Evolutionary conservation across 306 rosid genomes (phyloP).

Genomic region (Corylus avellana): DNA sequence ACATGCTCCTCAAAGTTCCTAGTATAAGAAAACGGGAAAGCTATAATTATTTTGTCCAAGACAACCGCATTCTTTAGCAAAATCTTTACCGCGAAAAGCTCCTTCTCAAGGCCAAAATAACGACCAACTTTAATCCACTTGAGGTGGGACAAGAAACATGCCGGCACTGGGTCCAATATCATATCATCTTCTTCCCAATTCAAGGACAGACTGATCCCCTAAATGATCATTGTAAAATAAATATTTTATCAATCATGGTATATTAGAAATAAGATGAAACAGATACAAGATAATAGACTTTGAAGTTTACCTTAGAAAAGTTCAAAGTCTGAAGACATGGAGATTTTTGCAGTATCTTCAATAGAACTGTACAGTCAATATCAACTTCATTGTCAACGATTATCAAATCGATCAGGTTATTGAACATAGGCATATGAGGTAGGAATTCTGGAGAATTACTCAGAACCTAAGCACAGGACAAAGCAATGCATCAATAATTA

Average conservation of each 20-base stretch:
- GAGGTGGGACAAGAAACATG: neutral
- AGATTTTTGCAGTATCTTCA: neutral
- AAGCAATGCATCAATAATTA: no score
- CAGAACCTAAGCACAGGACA: neutral
- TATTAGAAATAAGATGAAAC: neutral
- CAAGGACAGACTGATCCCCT: neutral
- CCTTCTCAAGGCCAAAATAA: neutral
- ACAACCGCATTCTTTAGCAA: neutral
- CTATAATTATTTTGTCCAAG: neutral
- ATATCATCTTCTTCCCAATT: neutral
- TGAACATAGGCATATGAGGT: neutral
- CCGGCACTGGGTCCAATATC: neutral
- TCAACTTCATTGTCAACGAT: neutral
- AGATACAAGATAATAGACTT: no score
- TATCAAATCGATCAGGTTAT: neutral
- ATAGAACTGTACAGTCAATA: neutral
- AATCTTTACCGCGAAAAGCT: no score
- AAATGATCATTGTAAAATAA: neutral
- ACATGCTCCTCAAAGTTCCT: neutral
- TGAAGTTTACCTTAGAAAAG: neutral
- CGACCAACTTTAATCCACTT: neutral
- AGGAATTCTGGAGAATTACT: neutral
- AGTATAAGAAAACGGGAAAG: rapidly evolving
- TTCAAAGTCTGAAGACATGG: neutral
- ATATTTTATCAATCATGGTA: neutral